Evolutionary conservation across 129 eudicot species (phyloP).

Genomic region (Tanacetum coccineum): DNA sequence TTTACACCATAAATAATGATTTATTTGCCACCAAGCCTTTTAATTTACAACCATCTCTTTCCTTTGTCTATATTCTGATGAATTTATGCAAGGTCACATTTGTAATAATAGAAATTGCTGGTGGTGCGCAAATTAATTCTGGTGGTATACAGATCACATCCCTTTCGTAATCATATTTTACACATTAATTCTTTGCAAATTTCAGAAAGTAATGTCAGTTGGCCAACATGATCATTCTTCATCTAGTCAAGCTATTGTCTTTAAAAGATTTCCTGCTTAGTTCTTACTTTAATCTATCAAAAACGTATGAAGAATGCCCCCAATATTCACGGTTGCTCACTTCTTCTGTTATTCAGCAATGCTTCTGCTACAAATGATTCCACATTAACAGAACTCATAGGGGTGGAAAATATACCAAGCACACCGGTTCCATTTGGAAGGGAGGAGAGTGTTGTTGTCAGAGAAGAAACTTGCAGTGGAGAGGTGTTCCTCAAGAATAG

Average conservation of each 20-base stretch:
- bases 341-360: conserved; percentile 30
- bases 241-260: neutral
- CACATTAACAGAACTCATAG: conserved; percentile 15
- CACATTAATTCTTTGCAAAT: neutral
- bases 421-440: neutral
- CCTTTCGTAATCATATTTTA: neutral
- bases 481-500: conserved; percentile 49
- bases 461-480: conserved; percentile 48
- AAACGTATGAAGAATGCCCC: too few species aligned
- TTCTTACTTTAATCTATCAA: neutral
- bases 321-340: neutral
- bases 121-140: too few species aligned
- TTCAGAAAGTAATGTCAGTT: neutral
- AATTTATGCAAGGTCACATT: too few species aligned
- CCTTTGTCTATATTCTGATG: too few species aligned
- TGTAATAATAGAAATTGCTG: too few species aligned
- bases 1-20: too few species aligned
- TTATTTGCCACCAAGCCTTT: too few species aligned
- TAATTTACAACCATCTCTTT: too few species aligned
- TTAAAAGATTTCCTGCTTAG: neutral
- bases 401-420: conserved; percentile 20
- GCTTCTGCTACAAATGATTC: conserved; percentile 23
- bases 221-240: neutral
- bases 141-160: too few species aligned
- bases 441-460: conserved; percentile 11